Evolutionary conservation across 495 filamentous ascomycete genomes (phyloP), one percentile per base, ranked within the genome.

Genomic region (Talaromyces ruber): DNA sequence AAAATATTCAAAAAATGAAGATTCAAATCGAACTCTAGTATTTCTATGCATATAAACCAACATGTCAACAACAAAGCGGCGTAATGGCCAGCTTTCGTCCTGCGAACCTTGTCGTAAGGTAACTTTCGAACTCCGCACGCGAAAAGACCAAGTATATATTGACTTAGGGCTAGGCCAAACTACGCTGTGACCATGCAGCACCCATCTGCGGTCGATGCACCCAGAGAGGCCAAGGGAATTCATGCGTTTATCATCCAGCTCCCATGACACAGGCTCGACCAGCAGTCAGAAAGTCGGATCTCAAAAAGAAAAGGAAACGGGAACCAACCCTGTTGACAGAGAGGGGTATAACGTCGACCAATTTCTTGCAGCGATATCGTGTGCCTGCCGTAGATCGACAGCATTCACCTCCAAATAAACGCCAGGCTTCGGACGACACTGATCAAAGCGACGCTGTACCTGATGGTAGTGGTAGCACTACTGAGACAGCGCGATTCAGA

Each of bases 81-180:
- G 59, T 22, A 79, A 77, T 65, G 72, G 76, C 8, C 70, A 71
- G 21, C 68, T 65, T n/a, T 68, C 71, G 25, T 75, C 74, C 2
- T 79, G 75, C 57, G 72, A 79, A 67, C 73, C 75, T 18, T 79
- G 74, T 60, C 68, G 75, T 0, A 69, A 72, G 43, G 43, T 47
- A 47, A 12, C 18, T 7, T 18, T 21, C 21, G 43, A 18, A 18
- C 18, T 18, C 43, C 18, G n/a, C 43, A 47, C 2, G 4, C n/a
- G 21, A 22, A 43, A 47, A 9, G 43, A 7, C 2, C 4, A 47
- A 22, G 3, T 18, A 47, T 47, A 21, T 47, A 47, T 47, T 47
- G n/a, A 47, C 43, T 47, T 47, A 47, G 43, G 43, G 43, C n/a
- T 47, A 47, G 58, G 69, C 71, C 18, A 77, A 79, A 59, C 58